phyloP scores from a whole-genome alignment of 805 yeast species.

The Ogataea henricii region DNA sequence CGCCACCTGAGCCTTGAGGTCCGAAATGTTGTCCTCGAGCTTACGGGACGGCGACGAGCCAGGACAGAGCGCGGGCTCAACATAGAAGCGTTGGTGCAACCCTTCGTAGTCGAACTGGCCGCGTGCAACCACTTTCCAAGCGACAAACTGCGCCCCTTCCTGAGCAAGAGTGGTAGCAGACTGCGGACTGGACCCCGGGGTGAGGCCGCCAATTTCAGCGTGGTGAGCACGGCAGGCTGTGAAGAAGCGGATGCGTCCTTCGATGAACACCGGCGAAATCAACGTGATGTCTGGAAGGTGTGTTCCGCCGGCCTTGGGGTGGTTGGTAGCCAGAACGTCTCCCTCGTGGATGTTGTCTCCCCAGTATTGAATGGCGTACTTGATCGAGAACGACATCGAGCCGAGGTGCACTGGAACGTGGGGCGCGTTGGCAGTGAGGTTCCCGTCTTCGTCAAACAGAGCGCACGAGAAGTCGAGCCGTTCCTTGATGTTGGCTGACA shows the following conservation, averaged over 20 bases:
- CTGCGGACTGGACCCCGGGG: conserved; percentile 59
- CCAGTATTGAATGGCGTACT: conserved; percentile 41
- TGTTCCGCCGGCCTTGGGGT: conserved; percentile 47
- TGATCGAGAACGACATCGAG: conserved; percentile 46
- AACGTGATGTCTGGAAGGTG: conserved; percentile 55
- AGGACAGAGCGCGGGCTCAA: conserved; percentile 49
- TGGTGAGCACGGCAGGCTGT: conserved; percentile 63
- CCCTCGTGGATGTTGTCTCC: conserved; percentile 40
- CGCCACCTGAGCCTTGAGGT: conserved; percentile 49
- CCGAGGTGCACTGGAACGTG: conserved; percentile 50
- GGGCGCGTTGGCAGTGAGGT: conserved; percentile 27
- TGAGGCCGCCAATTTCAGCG: conserved; percentile 60
- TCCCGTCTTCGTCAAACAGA: conserved; percentile 45
- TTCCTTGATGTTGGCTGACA: conserved; percentile 49
- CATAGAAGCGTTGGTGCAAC: conserved; percentile 44
- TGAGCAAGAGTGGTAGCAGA: conserved; percentile 52
- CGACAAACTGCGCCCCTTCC: conserved; percentile 56
- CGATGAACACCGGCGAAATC: conserved; percentile 54
- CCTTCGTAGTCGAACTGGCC: conserved; percentile 59
- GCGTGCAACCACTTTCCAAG: conserved; percentile 50
- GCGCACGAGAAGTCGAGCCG: conserved; percentile 51
- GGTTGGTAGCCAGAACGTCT: conserved; percentile 45
- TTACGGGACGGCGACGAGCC: conserved; percentile 59
- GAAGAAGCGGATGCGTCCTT: conserved; percentile 48
- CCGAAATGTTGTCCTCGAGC: conserved; percentile 54